phyloP scores from a whole-genome alignment of 2,329 filamentous ascomycete species.

The Apiospora hydei region DNA sequence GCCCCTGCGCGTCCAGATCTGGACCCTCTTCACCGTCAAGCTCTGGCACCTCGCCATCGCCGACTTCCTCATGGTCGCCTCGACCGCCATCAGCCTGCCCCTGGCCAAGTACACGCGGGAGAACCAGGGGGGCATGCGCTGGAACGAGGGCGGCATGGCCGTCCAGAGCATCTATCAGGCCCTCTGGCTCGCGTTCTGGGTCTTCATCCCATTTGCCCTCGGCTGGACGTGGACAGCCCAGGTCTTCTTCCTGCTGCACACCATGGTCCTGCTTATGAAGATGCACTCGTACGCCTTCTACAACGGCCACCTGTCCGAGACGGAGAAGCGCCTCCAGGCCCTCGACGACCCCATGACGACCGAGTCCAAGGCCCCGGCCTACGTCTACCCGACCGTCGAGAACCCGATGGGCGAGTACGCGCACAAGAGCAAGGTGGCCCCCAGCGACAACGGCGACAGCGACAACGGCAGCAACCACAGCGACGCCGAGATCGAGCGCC shows the following conservation, averaged over 20 bases:
- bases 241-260: conserved; percentile 91
- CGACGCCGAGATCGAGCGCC: conserved; percentile 43
- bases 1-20: conserved; percentile 85
- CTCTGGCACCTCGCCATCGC: conserved; percentile 85
- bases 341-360: conserved; percentile 79
- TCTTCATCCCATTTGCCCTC: conserved; percentile 81
- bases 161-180: conserved; percentile 85
- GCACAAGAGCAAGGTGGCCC: conserved; percentile 44
- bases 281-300: conserved; percentile 99
- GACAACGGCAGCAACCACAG: not conserved
- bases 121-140: conserved; percentile 66
- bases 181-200: conserved; percentile 83
- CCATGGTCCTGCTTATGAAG: conserved; percentile 95
- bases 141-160: conserved; percentile 79
- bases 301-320: conserved; percentile 92
- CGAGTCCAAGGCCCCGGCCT: conserved; percentile 72
- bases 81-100: conserved; percentile 74
- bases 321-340: conserved; percentile 77
- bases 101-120: conserved; percentile 73
- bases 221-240: conserved; percentile 98
- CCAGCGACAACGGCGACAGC: conserved; percentile 49
- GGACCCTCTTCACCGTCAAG: conserved; percentile 86
- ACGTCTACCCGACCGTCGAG: conserved; percentile 75
- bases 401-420: conserved; percentile 52
- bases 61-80: conserved; percentile 85